Base-by-base conservation (phyloP, 129 eudicot genomes). In the Artemisia argyi region DNA sequence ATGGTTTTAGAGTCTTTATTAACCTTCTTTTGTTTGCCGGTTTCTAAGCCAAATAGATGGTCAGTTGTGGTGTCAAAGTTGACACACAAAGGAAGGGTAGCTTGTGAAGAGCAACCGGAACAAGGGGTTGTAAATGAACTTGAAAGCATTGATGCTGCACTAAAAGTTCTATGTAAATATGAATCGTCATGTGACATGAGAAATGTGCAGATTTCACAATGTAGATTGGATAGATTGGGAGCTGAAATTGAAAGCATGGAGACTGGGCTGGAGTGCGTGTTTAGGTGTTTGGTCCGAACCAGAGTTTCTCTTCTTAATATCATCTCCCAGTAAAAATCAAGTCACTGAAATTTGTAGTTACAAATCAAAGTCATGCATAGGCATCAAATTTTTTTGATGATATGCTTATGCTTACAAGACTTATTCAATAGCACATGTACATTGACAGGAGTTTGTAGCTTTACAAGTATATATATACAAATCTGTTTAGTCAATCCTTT, bases 1-100 rank as follows among this genome's bases (percentile, higher is more conserved):
- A 71, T 72, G 16, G 65, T 82, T 65, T 80, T 87, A 16, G 80
- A 57, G 18, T 66, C 83, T 51, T 57, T 82, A 26, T 53, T 87
- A 63, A 4, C 22, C 17, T 75, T 69, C 65, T 48, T 74, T 2
- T 62, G 20, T 20, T 56, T 13, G 11, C 80, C 84, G 5, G 51
- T 47, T 75, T 75, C 61, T 7, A 80, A 75, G 80, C 61, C 64
- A 19, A 80, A 61, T 3, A 76, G 51, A 57, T 75, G 84, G 84
- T 80, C 84, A 30, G 11, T 75, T 35, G 61, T 62, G 28, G 67
- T 80, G 24, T 75, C 80, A 47, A 80, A 80, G 73, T 69, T 80
- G 77, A 75, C 64, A 26, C 72, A 65, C 54, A 80, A 75, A 50
- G 76, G 73, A 42, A 62, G 22, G 14, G 75, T 65, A 46, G 76